Evolutionary conservation across 768 basidiomycete genomes (phyloP), one percentile per base, ranked within the genome.

Genomic region (Macrolepiota albuminosa): DNA sequence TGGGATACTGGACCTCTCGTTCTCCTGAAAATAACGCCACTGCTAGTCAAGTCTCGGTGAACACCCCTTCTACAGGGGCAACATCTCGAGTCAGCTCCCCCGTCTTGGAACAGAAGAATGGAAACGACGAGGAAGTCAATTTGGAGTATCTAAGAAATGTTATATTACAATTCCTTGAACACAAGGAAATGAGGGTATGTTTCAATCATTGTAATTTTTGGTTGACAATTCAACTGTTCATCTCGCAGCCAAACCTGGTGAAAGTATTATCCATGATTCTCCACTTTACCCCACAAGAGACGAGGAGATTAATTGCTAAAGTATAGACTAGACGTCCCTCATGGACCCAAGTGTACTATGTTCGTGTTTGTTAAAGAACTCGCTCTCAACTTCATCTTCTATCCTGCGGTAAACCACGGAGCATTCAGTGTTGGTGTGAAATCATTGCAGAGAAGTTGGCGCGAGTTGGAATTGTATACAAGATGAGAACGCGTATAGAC

Each of bases 171-270:
- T 99, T 99, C 76, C 78, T 99, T 53, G 97, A 99, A 70, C 92
- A 98, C 75, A 95, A 96, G 71, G 95, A 98, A 72, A 98, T 98
- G 95, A 82, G 97, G 75, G 95, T 95, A 69, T 70, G 92, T 77
- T 24, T 43, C 4, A 29, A 46, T n/a, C 18, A 11, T 42, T 29
- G 40, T 33, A 42, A 49, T 52, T 3, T 21, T 45, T 40, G 5
- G 29, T 13, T 29, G 37, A 21, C 34, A 48, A n/a, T 21, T 50
- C n/a, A 50, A 21, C 21, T 14, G 14, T 43, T 26, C 13, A 26
- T 11, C 6, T 58, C 39, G 4, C 34, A 67, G 66, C 64, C 66
- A 21, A 67, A 64, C 48, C 85, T 99, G 36, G 86, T 98, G 31
- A 84, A 89, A 57, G 95, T 99, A 2, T 71, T 98, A 46, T 94